phyloP scores from a whole-genome alignment of 345 rosid genomes.

The Syzygium oleosum region DNA sequence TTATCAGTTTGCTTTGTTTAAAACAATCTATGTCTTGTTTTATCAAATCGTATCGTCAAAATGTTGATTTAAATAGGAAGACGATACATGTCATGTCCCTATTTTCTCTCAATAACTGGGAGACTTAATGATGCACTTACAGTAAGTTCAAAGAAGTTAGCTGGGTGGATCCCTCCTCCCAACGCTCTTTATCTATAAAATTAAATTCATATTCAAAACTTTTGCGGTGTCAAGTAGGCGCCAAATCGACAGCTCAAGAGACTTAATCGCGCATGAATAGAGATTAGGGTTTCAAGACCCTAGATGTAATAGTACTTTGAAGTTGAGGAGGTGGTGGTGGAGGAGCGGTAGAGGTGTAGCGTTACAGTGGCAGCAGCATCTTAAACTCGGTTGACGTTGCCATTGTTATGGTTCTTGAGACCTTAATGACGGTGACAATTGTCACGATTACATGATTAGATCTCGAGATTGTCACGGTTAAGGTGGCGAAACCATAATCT shows the following conservation, averaged over 20 bases:
- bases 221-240: not conserved
- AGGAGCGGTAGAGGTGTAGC: not conserved
- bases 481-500: too few relatives aligned
- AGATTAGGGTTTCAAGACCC: not conserved
- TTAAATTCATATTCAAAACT: too few relatives aligned
- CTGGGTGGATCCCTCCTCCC: not conserved
- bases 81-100: too few relatives aligned
- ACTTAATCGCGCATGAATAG: too few relatives aligned
- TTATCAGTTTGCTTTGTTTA: too few relatives aligned
- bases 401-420: not conserved
- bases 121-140: too few relatives aligned
- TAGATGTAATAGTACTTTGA: not conserved
- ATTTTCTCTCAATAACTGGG: too few relatives aligned
- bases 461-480: not conserved
- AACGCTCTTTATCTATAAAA: not conserved
- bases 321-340: not conserved
- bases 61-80: too few relatives aligned
- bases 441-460: not conserved
- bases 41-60: too few relatives aligned
- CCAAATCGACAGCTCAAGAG: too few relatives aligned
- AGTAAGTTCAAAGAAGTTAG: not conserved
- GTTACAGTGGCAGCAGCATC: not conserved
- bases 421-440: not conserved
- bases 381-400: not conserved
- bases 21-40: too few relatives aligned